These are phyloP conservation scores for Pelargonium australe DNA, from an alignment of 441 rosid genomes.

Conservation along the genomic window DNA sequence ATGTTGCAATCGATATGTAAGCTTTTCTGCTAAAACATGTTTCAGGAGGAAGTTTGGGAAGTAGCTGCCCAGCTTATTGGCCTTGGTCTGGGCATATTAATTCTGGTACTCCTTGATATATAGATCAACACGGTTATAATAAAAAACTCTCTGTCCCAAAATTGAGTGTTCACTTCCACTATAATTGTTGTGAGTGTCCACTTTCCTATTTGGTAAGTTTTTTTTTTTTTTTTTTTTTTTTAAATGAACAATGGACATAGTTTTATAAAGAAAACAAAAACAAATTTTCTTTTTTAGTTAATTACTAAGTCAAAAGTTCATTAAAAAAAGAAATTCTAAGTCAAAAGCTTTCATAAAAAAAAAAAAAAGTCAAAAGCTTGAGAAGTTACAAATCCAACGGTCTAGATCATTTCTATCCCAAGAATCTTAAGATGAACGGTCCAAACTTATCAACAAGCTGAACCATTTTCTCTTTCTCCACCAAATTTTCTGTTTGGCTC, in stretches of 20 bases:
- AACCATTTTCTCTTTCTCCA: background rate
- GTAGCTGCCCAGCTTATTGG: slow-evolving; percentile 92
- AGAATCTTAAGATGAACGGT: background rate
- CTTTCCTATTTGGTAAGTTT: too few relatives aligned
- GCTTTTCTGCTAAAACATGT: slow-evolving; percentile 18
- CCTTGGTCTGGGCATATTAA: slow-evolving; percentile 71
- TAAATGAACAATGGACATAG: too few relatives aligned
- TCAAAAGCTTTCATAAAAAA: too few relatives aligned
- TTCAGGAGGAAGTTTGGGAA: slow-evolving; percentile 99
- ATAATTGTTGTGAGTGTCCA: too few relatives aligned
- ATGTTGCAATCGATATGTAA: background rate
- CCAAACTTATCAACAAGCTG: background rate
- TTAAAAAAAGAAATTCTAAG: too few relatives aligned
- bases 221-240: too few relatives aligned
- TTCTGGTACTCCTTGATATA: slow-evolving; percentile 44
- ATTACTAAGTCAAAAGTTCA: too few relatives aligned
- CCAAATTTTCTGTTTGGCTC: slow-evolving; percentile 8
- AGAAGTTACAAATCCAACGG: background rate
- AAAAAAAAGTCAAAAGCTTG: too few relatives aligned
- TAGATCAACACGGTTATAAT: background rate
- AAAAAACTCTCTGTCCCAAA: background rate
- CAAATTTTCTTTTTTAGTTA: too few relatives aligned
- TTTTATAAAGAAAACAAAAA: too few relatives aligned
- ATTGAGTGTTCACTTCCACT: too few relatives aligned
- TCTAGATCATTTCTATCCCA: background rate